These are phyloP conservation scores for Blastocystis sp. DNA, from an alignment of 352 stramenopile genomes.

Conservation along the genomic window DNA sequence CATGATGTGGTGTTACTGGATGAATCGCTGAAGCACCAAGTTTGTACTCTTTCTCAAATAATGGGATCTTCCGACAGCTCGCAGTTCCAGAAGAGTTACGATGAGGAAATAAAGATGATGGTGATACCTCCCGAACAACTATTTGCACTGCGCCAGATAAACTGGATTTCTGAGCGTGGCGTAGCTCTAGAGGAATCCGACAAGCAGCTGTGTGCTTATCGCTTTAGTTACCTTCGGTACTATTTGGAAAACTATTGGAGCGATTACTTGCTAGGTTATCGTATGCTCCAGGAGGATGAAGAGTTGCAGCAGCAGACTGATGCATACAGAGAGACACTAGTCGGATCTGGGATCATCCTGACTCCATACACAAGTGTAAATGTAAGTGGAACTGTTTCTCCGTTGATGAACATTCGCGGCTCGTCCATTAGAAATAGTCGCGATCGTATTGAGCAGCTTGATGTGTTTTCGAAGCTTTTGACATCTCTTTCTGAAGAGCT, in stretches of 20 bases:
- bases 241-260: slow-evolving; percentile 45
- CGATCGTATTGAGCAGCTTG: background rate
- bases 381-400: background rate
- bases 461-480: background rate
- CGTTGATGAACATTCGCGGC: background rate
- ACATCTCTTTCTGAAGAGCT: background rate
- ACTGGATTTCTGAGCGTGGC: background rate
- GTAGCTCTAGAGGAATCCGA: background rate
- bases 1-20: slow-evolving; percentile 1
- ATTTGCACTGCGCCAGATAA: background rate
- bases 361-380: slow-evolving; percentile 17
- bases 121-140: background rate
- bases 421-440: background rate
- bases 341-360: background rate
- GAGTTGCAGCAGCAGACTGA: background rate
- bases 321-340: background rate
- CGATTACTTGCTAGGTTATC: background rate
- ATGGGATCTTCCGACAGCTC: background rate
- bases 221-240: background rate
- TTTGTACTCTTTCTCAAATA: background rate
- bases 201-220: background rate
- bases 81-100: background rate
- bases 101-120: background rate
- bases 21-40: background rate
- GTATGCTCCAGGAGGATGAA: slow-evolving; percentile 31